Evolutionary conservation across 2,329 filamentous ascomycete species (phyloP).

Genomic region (Diaporthe sp.): DNA sequence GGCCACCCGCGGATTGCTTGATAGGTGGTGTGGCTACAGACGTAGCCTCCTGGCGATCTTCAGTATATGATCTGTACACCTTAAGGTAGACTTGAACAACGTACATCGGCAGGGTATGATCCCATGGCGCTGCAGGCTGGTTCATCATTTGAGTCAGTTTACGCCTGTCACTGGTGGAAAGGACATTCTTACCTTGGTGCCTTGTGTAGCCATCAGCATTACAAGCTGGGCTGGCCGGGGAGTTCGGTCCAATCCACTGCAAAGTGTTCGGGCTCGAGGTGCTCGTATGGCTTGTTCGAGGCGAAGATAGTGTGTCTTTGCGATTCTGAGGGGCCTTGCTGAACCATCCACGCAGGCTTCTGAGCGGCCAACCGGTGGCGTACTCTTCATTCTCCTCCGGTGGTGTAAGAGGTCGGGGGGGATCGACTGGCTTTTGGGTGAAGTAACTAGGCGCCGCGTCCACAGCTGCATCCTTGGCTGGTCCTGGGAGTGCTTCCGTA

Average conservation of each 20-base stretch:
- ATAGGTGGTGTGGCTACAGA: conserved; percentile 21
- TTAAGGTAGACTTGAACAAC: background rate
- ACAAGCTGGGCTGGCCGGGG: background rate
- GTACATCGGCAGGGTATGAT: conserved; percentile 38
- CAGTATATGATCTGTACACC: background rate
- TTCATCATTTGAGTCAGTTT: conserved; percentile 9
- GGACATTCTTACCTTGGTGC: background rate
- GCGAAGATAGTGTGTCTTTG: background rate
- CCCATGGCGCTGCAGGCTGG: conserved; percentile 2
- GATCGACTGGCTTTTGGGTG: background rate
- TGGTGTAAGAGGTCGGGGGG: background rate
- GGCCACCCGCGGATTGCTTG: conserved; percentile 8
- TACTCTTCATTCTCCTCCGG: conserved; percentile 3
- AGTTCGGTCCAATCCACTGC: background rate
- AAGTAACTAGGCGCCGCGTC: conserved; percentile 33
- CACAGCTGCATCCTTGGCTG: background rate
- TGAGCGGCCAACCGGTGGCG: background rate
- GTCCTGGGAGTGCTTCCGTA: background rate
- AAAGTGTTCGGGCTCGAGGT: background rate
- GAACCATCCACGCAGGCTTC: conserved; percentile 33
- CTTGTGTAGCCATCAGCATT: background rate
- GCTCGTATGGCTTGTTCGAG: background rate
- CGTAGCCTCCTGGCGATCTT: conserved; percentile 18
- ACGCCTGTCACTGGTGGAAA: background rate
- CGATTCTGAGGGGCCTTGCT: conserved; percentile 9